Percentiles rank a stretch among this genome's conserved stretches.
These are phyloP conservation scores for Athelia sp. DNA, from an alignment of 1,284 basidiomycete species.

Conservation along the genomic window DNA sequence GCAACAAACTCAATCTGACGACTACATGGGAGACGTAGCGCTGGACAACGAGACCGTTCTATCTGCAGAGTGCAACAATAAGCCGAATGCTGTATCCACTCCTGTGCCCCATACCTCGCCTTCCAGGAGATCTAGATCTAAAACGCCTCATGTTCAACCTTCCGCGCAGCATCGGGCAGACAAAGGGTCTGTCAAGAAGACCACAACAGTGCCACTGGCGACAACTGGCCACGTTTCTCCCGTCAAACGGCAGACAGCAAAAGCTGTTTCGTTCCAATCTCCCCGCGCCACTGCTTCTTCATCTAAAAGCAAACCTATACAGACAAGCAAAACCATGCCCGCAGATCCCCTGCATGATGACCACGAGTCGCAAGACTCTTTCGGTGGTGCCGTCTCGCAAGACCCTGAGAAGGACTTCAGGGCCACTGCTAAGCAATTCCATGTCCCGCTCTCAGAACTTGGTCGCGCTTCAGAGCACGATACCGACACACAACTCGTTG, in stretches of 20 bases:
- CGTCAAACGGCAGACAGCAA: constrained; percentile 19
- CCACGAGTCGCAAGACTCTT: constrained; percentile 50
- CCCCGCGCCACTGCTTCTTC: constrained; percentile 7
- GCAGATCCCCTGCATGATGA: not conserved
- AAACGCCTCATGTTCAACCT: not conserved
- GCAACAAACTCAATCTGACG: constrained; percentile 41
- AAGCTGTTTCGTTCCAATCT: constrained; percentile 26
- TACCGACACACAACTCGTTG: constrained; percentile 1
- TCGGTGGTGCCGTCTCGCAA: constrained; percentile 42
- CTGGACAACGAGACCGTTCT: constrained; percentile 50
- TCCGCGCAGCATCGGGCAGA: not conserved
- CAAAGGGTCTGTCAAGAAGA: constrained; percentile 16
- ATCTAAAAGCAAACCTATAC: not conserved
- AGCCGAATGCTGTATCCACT: constrained; percentile 19
- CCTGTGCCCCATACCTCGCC: constrained; percentile 4
- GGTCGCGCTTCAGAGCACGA: constrained; percentile 28
- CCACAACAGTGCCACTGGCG: not conserved
- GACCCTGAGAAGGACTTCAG: constrained; percentile 44
- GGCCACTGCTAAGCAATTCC: constrained; percentile 45
- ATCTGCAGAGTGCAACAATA: constrained; percentile 13
- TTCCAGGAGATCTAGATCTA: not conserved
- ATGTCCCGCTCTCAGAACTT: constrained; percentile 54
- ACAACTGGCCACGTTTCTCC: constrained; percentile 5
- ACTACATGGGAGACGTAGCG: constrained; percentile 25
- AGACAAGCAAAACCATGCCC: not conserved